Evolutionary conservation across 495 filamentous ascomycete genomes (phyloP).

Genomic region (Aspergillus funiculosus): DNA sequence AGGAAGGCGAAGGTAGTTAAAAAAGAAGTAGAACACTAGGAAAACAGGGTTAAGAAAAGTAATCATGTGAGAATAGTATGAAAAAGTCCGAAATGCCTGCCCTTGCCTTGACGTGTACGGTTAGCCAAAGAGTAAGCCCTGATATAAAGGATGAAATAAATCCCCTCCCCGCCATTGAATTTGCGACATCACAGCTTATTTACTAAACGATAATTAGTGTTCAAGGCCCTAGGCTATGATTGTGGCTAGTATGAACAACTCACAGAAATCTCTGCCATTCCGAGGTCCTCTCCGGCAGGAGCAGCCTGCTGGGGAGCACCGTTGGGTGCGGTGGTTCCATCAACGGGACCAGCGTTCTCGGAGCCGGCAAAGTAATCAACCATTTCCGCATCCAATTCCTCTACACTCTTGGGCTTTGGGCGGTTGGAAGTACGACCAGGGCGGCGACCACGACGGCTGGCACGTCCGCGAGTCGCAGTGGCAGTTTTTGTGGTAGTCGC

Average conservation of each 20-base stretch:
- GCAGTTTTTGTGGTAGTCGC: constrained; percentile 63
- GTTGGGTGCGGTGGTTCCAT: constrained; percentile 38
- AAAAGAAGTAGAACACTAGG: constrained; percentile 4
- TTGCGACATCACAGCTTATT: constrained; percentile 15
- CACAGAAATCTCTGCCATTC: constrained; percentile 52
- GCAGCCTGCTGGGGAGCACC: constrained; percentile 31
- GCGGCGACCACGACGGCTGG: constrained; percentile 46
- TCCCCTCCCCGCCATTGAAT: neutral
- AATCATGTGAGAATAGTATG: constrained; percentile 3
- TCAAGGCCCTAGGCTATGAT: too few relatives aligned
- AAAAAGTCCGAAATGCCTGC: constrained; percentile 1
- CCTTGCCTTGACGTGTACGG: neutral
- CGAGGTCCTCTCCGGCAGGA: constrained; percentile 39
- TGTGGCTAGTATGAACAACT: constrained; percentile 5
- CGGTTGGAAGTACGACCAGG: constrained; percentile 50
- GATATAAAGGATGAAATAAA: constrained; percentile 2
- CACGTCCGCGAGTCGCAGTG: constrained; percentile 38
- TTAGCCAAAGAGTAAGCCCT: neutral
- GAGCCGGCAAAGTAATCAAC: constrained; percentile 68
- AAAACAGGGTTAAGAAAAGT: constrained; percentile 11
- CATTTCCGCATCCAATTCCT: constrained; percentile 94
- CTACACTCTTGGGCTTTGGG: constrained; percentile 78
- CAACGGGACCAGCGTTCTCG: constrained; percentile 34
- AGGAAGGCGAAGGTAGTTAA: too few relatives aligned
- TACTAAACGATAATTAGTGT: constrained; percentile 19